phyloP scores from a whole-genome alignment of 495 filamentous ascomycete genomes.

The Penicillium parvum region DNA sequence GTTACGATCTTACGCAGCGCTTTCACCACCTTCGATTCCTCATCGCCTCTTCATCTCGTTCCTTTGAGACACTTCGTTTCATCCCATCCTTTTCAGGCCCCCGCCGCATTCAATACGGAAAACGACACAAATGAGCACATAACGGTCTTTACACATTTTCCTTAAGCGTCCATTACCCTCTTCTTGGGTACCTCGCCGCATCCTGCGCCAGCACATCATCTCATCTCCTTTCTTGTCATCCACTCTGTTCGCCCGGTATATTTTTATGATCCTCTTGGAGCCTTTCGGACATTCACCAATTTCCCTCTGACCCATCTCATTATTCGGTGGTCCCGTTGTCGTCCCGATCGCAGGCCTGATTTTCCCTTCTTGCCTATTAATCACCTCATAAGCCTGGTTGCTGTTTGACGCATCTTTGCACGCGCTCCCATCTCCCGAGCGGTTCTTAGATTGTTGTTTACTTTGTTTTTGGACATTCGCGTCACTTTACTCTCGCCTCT shows the following conservation, averaged over 20 bases:
- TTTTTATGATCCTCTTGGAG: conserved; percentile 62
- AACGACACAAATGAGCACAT: conserved; percentile 60
- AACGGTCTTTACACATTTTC: conserved; percentile 57
- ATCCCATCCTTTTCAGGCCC: conserved; percentile 32
- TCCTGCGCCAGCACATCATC: conserved; percentile 39
- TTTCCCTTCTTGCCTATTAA: conserved; percentile 40
- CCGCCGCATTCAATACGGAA: conserved; percentile 35
- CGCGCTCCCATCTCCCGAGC: conserved; percentile 27
- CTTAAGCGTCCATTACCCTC: conserved; percentile 44
- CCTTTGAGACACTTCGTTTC: conserved; percentile 30
- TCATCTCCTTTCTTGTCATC: conserved; percentile 54
- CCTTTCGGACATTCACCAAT: conserved; percentile 29
- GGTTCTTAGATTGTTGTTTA: conserved; percentile 25
- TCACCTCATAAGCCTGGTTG: conserved; percentile 36
- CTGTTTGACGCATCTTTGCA: conserved; percentile 44
- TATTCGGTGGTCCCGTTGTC: conserved; percentile 23
- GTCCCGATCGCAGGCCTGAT: conserved; percentile 30
- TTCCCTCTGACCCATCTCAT: conserved; percentile 15
- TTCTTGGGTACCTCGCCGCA: conserved; percentile 40
- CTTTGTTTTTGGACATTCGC: conserved; percentile 19
- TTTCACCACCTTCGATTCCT: conserved; percentile 23
- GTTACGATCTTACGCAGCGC: conserved; percentile 53
- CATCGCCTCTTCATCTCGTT: conserved; percentile 34
- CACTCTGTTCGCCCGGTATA: conserved; percentile 42
- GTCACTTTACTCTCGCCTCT: conserved; percentile 17